phyloP scores from a whole-genome alignment of 805 yeast species.

The Candida manassasensis region DNA sequence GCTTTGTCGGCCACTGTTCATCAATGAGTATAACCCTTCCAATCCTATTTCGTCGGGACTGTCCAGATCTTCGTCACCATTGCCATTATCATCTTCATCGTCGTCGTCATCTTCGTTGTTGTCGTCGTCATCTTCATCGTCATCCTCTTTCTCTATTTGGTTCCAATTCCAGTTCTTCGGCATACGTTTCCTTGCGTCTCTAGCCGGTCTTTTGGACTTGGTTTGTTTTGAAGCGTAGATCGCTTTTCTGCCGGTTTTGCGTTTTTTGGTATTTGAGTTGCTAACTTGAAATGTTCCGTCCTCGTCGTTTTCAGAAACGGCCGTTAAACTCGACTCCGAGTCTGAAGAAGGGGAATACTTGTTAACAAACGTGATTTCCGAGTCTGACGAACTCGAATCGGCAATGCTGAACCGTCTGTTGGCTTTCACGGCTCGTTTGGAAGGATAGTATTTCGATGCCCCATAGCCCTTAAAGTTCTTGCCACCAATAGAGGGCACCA shows the following conservation, averaged over 20 bases:
- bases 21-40: slow-evolving; percentile 21
- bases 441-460: slow-evolving; percentile 9
- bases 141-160: slow-evolving; percentile 8
- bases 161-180: slow-evolving; percentile 15
- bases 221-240: slow-evolving; percentile 8
- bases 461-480: slow-evolving; percentile 26
- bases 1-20: slow-evolving; percentile 10
- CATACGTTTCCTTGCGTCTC: slow-evolving; percentile 15
- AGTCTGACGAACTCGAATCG: slow-evolving; percentile 26
- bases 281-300: background rate
- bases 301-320: slow-evolving; percentile 27
- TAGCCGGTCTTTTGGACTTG: slow-evolving; percentile 8
- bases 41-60: slow-evolving; percentile 11
- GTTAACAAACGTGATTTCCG: slow-evolving; percentile 10
- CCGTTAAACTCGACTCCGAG: slow-evolving; percentile 39
- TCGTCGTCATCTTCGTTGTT: slow-evolving; percentile 10
- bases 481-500: slow-evolving; percentile 20
- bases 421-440: slow-evolving; percentile 7
- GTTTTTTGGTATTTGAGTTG: background rate
- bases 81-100: slow-evolving; percentile 10
- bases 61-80: slow-evolving; percentile 9
- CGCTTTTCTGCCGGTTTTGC: slow-evolving; percentile 1
- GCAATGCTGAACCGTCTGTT: slow-evolving; percentile 33
- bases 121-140: slow-evolving; percentile 13
- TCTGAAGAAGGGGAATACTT: slow-evolving; percentile 14